phyloP scores from a whole-genome alignment of 2,329 filamentous ascomycete species.

The Harringtonia aguacate region DNA sequence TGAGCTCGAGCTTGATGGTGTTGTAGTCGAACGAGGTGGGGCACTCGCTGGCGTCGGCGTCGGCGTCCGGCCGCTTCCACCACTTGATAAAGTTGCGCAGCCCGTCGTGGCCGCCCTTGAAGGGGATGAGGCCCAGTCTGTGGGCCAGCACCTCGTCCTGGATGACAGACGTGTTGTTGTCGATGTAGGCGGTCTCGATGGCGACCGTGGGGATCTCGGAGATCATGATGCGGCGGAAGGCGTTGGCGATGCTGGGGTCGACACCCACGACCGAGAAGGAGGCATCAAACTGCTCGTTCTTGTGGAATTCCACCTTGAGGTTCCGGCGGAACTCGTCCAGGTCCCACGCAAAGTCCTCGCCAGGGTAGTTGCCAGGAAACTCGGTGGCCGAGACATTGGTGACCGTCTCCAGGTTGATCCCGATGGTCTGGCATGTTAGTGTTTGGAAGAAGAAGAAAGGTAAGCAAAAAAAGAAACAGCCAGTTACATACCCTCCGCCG shows the following conservation, averaged over 20 bases:
- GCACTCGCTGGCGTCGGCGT: conserved; percentile 35
- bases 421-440: conserved; percentile 52
- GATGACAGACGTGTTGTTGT: conserved; percentile 96
- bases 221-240: conserved; percentile 92
- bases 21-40: conserved; percentile 67
- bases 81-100: conserved; percentile 70
- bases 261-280: conserved; percentile 87
- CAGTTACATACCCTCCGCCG: conserved; percentile 43
- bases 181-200: conserved; percentile 85
- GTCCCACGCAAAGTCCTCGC: conserved; percentile 57
- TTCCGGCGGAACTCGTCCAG: conserved; percentile 30
- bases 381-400: conserved; percentile 82
- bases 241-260: conserved; percentile 90
- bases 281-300: conserved; percentile 65
- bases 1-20: conserved; percentile 68
- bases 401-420: conserved; percentile 83
- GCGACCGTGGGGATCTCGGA: conserved; percentile 90
- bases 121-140: conserved; percentile 80
- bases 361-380: conserved; percentile 82
- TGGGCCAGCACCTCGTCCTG: conserved; percentile 95
- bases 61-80: conserved; percentile 59
- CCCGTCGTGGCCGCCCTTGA: conserved; percentile 68
- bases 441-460: neutral
- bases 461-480: neutral
- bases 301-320: conserved; percentile 62